Evolutionary conservation across 345 rosid species (phyloP), one percentile per base, ranked within the genome.

Genomic region (Acer yangbiense): DNA sequence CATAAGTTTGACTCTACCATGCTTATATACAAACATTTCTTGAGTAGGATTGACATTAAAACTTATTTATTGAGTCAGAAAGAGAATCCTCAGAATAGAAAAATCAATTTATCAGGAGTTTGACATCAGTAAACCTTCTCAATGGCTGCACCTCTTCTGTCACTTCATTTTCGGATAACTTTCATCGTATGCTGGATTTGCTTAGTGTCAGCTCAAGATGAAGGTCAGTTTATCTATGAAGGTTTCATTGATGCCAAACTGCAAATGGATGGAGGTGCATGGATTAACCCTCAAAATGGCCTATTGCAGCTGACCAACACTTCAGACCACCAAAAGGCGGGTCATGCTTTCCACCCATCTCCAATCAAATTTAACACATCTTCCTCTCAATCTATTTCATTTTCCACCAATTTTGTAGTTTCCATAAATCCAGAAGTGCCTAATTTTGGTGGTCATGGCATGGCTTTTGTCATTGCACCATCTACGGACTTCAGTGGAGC

Each of bases 281-380:
- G 68, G 0, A 65, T 88, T 77, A 23, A 23, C 1, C 86, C 77
- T 16, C 75, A 86, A 0, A 84, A 62, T 73, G 92, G 96, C 27
- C 85, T 88, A 6, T 77, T 88, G 78, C 85, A 91, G 86, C 85
- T 91, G 6, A 90, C 96, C 3, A 86, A 89, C 79, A 80, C 76
- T 69, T 81, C 89, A 1, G 25, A 82, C 46, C 52, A 65, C 6
- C 71, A 86, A 58, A 23, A 23, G 25, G 48, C 10, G 0, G 69
- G 69, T 11, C 68, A 16, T 60, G 67, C 67, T 72, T 72, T 72
- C 76, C 16, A 39, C 27, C 76, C 66, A 6, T 1, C 25, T 7
- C 67, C 76, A 41, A 12, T 72, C 52, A 39, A 72, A 23, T 72
- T 72, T 50, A 60, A 72, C 14, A 41, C 14, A 39, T 72, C 67